Evolutionary conservation across 2,329 filamentous ascomycete species (phyloP).

Genomic region (Ceratocystis colombiana): DNA sequence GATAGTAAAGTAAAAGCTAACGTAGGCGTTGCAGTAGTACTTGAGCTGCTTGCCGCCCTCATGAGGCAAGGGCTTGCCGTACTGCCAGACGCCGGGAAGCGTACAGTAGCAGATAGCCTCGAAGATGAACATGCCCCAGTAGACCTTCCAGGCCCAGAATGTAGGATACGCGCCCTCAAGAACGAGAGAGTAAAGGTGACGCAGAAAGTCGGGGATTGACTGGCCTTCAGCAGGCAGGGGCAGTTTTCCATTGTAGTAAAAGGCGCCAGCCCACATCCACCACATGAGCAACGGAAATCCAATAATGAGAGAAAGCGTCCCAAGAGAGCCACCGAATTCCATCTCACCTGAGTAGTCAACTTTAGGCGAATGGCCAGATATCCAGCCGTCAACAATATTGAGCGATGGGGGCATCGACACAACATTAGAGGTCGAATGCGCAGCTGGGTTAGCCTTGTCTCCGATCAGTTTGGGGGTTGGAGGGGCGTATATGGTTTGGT

Average conservation of each 20-base stretch:
- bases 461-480: conserved; percentile 26
- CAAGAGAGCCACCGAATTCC: conserved; percentile 84
- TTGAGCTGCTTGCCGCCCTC: conserved; percentile 72
- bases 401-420: conserved; percentile 27
- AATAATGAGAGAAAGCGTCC: conserved; percentile 76
- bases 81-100: conserved; percentile 76
- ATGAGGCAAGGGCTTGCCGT: conserved; percentile 79
- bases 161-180: conserved; percentile 80
- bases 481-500: conserved; percentile 4
- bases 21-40: conserved; percentile 90
- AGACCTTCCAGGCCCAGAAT: conserved; percentile 76
- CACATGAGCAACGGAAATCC: conserved; percentile 93
- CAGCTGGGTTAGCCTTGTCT: conserved; percentile 18
- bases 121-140: conserved; percentile 86
- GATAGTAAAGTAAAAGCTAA: conserved; percentile 81
- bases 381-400: conserved; percentile 46
- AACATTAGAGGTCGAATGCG: conserved; percentile 29
- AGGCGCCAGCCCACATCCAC: conserved; percentile 98
- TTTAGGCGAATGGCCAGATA: conserved; percentile 49
- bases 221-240: conserved; percentile 58
- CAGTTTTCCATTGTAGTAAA: conserved; percentile 78
- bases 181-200: conserved; percentile 59
- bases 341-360: conserved; percentile 53
- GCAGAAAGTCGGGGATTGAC: conserved; percentile 58
- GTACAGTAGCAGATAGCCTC: conserved; percentile 74